These are phyloP conservation scores for Pelomyxa schiedti DNA, from an alignment of 78 protist species.

Conservation along the genomic window DNA sequence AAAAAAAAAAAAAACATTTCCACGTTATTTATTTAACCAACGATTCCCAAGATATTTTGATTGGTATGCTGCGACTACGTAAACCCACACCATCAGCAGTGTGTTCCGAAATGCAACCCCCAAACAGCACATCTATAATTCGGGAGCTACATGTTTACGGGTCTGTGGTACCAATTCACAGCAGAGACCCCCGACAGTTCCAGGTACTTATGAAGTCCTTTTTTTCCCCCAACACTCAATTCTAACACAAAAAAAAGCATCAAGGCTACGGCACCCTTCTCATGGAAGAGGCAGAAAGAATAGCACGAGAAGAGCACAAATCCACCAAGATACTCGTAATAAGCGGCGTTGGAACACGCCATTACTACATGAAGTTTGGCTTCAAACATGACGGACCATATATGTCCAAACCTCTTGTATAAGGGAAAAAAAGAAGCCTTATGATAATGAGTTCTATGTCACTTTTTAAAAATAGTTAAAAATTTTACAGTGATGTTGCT, in stretches of 20 bases:
- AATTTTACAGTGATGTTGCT: too few species aligned
- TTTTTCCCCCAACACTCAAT: background rate
- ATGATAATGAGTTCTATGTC: too few species aligned
- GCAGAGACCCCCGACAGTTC: conserved; percentile 55
- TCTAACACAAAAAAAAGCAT: too few species aligned
- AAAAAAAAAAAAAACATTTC: too few species aligned
- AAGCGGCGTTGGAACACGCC: conserved; percentile 89
- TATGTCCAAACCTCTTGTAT: conserved; percentile 50
- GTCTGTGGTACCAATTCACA: conserved; percentile 63
- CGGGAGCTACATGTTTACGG: conserved; percentile 97
- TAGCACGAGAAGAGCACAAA: conserved; percentile 86
- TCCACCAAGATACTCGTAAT: conserved; percentile 75
- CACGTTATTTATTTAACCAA: too few species aligned
- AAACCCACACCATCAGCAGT: conserved; percentile 48
- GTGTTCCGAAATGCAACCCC: conserved; percentile 57
- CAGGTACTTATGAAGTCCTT: conserved; percentile 63
- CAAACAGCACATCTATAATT: conserved; percentile 70
- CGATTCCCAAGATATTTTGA: conserved; percentile 81
- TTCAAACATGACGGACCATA: conserved; percentile 80
- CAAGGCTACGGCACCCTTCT: conserved; percentile 84
- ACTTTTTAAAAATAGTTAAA: too few species aligned
- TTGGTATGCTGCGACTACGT: conserved; percentile 83
- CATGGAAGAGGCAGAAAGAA: conserved; percentile 91
- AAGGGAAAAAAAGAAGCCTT: too few species aligned
- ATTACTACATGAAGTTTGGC: conserved; percentile 90